Evolutionary conservation across 2,329 filamentous ascomycete genomes (phyloP), one percentile per base, ranked within the genome.

Genomic region (Talaromyces verruculosus): DNA sequence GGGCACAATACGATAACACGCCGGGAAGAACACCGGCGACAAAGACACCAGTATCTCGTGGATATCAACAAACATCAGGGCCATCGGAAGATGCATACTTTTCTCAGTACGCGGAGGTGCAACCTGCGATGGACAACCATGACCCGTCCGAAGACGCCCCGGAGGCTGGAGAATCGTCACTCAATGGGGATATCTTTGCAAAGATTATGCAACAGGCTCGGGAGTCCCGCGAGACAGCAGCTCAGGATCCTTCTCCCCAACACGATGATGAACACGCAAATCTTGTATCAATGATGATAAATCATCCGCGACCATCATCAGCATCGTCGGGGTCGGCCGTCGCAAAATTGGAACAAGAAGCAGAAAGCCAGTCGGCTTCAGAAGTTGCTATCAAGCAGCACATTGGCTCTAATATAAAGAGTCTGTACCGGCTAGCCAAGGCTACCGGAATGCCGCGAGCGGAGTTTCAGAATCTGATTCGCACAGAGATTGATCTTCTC

Each of bases 371-470:
- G 68, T 84, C 84, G 3, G 78, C 83, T n/a, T 84, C 84, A 1
- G 87, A 88, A 71, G 76, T 86, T 10, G 87, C 84, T 2, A 84
- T 89, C 59, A 85, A 86, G 70, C 85, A 88, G 72, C 87, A 89
- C 70, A 87, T 89, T 65, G 82, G 84, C 67, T 86, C 85, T 1
- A 87, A 85, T 69, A 81, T 89, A 70, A 89, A 89, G 78, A 88
- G 85, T 71, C 74, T 89, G 72, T 89, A 86, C 75, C 82, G 87
- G 2, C 74, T 89, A 63, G 87, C 87, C 1, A 84, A 81, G 70
- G 82, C 82, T 30, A 84, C 84, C 2, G 87, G 87, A 0, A 87
- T 89, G 69, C 81, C 84, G 19, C 78, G 84, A 43, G 78, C 79
- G 25, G 87, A 89, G 65, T 89, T 89, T 74, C 83, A 86, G 73